phyloP scores from a whole-genome alignment of 2,329 filamentous ascomycete species.

The Trichoderma lentiforme region DNA sequence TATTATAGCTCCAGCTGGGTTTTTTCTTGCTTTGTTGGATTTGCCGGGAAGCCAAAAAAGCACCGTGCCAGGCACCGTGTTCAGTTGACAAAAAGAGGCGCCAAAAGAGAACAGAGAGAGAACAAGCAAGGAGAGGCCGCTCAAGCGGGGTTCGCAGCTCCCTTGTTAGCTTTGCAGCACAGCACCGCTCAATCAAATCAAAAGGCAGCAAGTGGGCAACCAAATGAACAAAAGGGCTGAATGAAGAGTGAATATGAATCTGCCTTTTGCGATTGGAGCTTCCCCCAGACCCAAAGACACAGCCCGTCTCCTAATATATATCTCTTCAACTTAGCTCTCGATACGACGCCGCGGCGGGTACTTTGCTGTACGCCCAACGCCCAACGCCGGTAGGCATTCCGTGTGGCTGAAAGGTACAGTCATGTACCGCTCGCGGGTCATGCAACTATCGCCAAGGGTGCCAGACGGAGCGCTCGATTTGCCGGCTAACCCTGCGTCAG shows the following conservation, averaged over 20 bases:
- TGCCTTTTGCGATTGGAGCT: not conserved
- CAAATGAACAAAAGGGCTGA: not conserved
- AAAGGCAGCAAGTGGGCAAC: not conserved
- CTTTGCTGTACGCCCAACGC: not conserved
- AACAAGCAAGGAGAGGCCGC: not conserved
- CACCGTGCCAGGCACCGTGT: not conserved
- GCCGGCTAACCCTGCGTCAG: not conserved
- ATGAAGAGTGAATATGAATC: not conserved
- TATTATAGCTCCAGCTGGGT: not conserved
- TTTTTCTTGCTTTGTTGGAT: not conserved
- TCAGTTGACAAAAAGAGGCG: not conserved
- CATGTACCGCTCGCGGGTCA: not conserved
- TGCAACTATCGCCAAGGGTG: not conserved
- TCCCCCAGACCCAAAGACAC: not conserved
- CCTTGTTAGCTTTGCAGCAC: not conserved
- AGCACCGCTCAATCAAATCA: not conserved
- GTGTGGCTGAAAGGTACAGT: constrained; percentile 1
- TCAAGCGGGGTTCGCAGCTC: not conserved
- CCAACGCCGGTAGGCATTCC: not conserved
- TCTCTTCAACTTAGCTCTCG: not conserved
- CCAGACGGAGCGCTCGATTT: not conserved
- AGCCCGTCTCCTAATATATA: constrained; percentile 3
- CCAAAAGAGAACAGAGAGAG: not conserved
- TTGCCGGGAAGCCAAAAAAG: not conserved
- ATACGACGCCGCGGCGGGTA: not conserved